These are phyloP conservation scores for Hibiscus trionum DNA, from an alignment of 345 rosid species.

Conservation along the genomic window DNA sequence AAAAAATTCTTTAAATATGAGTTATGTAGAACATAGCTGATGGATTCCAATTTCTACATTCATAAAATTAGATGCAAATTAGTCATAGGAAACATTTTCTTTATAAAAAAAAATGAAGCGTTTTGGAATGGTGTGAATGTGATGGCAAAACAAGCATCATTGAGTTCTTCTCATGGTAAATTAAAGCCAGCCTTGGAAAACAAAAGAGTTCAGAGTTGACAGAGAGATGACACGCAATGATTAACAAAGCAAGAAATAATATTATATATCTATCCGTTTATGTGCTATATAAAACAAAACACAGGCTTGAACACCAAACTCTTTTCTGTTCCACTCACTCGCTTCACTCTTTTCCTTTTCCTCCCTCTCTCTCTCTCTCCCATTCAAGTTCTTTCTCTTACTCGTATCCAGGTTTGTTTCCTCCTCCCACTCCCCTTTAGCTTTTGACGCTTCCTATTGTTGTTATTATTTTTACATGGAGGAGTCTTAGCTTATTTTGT, in stretches of 20 bases:
- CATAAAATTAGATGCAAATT: not conserved
- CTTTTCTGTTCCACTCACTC: not conserved
- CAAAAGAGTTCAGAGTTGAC: not conserved
- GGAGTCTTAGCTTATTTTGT: not conserved
- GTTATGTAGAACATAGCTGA: not conserved
- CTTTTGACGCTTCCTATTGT: not conserved
- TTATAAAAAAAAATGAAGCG: not conserved
- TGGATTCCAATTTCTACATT: not conserved
- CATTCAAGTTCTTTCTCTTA: not conserved
- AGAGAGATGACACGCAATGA: not conserved
- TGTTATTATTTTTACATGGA: slow-evolving; percentile 4
- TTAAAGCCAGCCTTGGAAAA: not conserved
- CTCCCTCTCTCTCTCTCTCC: slow-evolving; percentile 8
- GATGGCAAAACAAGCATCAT: slow-evolving; percentile 15
- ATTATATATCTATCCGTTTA: not conserved
- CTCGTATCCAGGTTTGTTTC: slow-evolving; percentile 57
- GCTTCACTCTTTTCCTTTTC: not conserved
- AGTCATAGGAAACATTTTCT: not conserved
- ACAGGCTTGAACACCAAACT: not conserved
- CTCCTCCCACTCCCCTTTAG: slow-evolving; percentile 6
- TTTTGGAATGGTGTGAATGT: not conserved
- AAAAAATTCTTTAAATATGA: too few relatives aligned
- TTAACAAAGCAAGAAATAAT: not conserved
- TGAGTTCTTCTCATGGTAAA: not conserved
- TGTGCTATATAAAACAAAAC: not conserved